Evolutionary conservation across 2,329 filamentous ascomycete genomes (phyloP), one percentile per base, ranked within the genome.

Genomic region (Epichloe coenophiala): DNA sequence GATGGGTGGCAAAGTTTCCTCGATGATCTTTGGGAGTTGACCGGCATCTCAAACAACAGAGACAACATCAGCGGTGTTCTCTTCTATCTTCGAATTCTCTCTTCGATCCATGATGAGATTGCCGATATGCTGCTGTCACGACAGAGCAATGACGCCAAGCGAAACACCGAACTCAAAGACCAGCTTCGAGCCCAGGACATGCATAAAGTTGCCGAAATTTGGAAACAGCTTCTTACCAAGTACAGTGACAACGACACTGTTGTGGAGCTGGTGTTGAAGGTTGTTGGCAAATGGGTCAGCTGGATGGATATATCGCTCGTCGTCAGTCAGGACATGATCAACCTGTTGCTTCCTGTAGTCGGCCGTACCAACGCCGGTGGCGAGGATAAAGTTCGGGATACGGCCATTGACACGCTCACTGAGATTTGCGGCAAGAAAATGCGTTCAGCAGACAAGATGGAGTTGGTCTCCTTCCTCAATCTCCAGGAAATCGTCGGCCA

Each of bases 391-490:
- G 85, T 95, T 56, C 82, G 90, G 56, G 86, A 95, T 69, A 86
- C 89, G 17, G 91, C 93, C 48, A 88, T 97, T 59, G 89, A 96
- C 61, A 89, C 93, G 31, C 85, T 98, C 63, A 95, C 88, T 5
- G 91, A 98, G 69, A 95, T 95, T 58, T 87, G 95, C 52, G 86
- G 84, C 65, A 98, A 98, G 76, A 97, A 97, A 74, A 98, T 98
- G 93, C 88, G 88, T 60, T 77, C 89, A 2, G 75, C 80, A 38
- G 91, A 97, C 71, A 98, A 98, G 76, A 84, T 95, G 60, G 85
- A 94, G 60, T 83, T 98, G 75, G 94, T 98, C 58, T 73, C 81
- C 23, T 95, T 95, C 66, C 77, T 98, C 56, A 95, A 93, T 64
- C 76, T 98, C 39, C 81, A 83, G 55, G 82, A 85, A 47, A 88